phyloP scores from a whole-genome alignment of 2,329 filamentous ascomycete species.

The Cryphonectria nitschkei region DNA sequence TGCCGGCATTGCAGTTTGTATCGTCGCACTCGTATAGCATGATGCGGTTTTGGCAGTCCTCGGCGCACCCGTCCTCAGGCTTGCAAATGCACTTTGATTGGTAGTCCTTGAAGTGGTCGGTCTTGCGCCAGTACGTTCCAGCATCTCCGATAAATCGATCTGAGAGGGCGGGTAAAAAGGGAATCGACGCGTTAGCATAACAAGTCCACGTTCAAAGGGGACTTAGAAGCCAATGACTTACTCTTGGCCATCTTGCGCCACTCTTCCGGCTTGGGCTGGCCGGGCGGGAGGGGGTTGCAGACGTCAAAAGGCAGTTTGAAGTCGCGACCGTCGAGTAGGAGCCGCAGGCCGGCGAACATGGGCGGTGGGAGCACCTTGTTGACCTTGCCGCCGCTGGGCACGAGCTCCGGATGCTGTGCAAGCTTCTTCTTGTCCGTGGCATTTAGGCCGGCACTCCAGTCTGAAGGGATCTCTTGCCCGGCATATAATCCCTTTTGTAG shows the following conservation, averaged over 20 bases:
- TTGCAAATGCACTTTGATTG: conserved; percentile 79
- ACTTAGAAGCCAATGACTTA: conserved; percentile 48
- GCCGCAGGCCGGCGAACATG: conserved; percentile 75
- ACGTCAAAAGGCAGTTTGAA: conserved; percentile 91
- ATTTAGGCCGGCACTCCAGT: conserved; percentile 53
- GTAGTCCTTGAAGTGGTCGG: conserved; percentile 73
- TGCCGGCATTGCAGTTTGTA: conserved; percentile 80
- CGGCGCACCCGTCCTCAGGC: conserved; percentile 78
- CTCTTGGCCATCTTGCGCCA: conserved; percentile 93
- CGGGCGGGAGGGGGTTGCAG: conserved; percentile 82
- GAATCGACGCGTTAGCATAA: conserved; percentile 28
- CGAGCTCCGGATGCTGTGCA: conserved; percentile 51
- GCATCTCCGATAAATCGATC: conserved; percentile 91
- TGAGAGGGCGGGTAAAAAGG: conserved; percentile 39
- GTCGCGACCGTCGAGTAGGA: conserved; percentile 73
- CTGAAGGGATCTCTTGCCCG: conserved; percentile 67
- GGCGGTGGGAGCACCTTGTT: conserved; percentile 71
- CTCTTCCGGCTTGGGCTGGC: conserved; percentile 88
- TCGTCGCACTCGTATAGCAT: conserved; percentile 98
- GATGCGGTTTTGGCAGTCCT: conserved; percentile 90
- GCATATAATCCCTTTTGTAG: conserved; percentile 83
- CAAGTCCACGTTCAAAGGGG: neutral
- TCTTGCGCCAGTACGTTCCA: conserved; percentile 78
- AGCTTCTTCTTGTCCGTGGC: conserved; percentile 56
- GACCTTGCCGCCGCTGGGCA: conserved; percentile 48